Base-by-base conservation (phyloP, 192 early-diverging fungal genomes). In the Funneliformis geosporum region DNA sequence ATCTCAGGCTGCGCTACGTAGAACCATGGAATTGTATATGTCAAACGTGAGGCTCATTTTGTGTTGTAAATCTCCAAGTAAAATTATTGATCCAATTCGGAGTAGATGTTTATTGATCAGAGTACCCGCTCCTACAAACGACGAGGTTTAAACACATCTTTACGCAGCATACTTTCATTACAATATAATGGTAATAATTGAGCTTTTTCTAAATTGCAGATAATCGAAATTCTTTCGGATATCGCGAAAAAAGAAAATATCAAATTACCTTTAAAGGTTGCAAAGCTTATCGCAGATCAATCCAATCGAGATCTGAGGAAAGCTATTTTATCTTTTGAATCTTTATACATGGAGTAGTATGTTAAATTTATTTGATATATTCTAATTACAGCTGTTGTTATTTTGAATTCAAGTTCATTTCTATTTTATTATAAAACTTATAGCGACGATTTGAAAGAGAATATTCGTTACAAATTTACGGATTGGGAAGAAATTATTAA, bases 11-110 rank as follows among this genome's bases (percentile, higher is more conserved):
- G 97, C 93, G 33, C 89, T 99, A 73, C 92, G 98, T 73, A 88
- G 98, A n/a, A 99, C 98, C 4, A 99, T 99, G 98, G 98, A 99
- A 85, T 99, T 98, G 86, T 99, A 99, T 84, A 95, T 95, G 89
- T 82, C 81, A 73, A 98, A 96, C 83, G 85, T 98, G 73, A 92
- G 98, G 27, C 86, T 99, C 50, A 96, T 99, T 78, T 82, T 99
- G 76, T 98, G 96, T 84, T 93, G 93, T 78, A 96, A 93, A 69
- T 91, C 90, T 25, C 95, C 95, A 1, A 93, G 91, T 60, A 96
- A 94, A 83, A 96, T 99, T 82, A 97, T 99, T 82, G 81, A 88
- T 25, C 97, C 98, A 1, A 94, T 99, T 74, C 91, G 95, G 61
- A 95, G 94, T 76, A 88, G 98, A 72, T 99, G 98, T 72, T 83